A percentile compares a stretch with the other conserved stretches of the same genome.
Evolutionary conservation across 208 protist genomes (phyloP).

Genomic region (Lotmaria passim): DNA sequence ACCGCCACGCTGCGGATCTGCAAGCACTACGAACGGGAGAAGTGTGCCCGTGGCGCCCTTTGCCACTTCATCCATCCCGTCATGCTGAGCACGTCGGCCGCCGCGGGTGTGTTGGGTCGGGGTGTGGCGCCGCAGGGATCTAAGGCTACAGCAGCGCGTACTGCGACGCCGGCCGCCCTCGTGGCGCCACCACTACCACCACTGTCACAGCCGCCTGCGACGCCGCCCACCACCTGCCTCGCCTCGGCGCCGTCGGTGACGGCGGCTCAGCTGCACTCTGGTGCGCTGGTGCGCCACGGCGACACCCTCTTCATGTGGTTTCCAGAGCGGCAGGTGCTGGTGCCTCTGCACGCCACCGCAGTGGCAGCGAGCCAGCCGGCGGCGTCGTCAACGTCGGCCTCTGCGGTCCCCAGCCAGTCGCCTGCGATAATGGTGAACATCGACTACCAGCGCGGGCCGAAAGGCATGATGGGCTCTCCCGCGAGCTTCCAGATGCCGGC

Average conservation of each 20-base stretch:
- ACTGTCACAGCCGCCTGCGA: neutral
- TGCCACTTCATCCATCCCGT: constrained; percentile 78
- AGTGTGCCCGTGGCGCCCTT: constrained; percentile 56
- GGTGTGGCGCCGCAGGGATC: neutral
- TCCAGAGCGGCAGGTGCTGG: constrained; percentile 18
- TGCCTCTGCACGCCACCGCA: constrained; percentile 17
- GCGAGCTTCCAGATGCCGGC: constrained; percentile 13
- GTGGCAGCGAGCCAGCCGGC: neutral
- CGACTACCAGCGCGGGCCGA: constrained; percentile 1
- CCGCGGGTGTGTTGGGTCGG: neutral
- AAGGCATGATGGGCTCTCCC: neutral
- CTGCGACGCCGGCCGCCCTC: neutral
- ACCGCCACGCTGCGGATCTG: constrained; percentile 57
- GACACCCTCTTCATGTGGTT: constrained; percentile 24
- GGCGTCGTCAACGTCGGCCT: neutral
- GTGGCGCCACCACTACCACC: neutral
- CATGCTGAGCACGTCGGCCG: constrained; percentile 22
- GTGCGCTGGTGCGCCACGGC: constrained; percentile 26
- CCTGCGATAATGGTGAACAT: constrained; percentile 8
- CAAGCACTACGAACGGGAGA: constrained; percentile 73
- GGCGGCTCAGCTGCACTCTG: constrained; percentile 16
- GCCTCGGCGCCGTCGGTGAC: constrained; percentile 6
- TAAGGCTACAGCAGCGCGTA: neutral
- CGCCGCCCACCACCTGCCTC: too few species aligned
- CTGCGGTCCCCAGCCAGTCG: too few species aligned